Evolutionary conservation across 495 filamentous ascomycete genomes (phyloP).

Genomic region (Acidiella bohemica): DNA sequence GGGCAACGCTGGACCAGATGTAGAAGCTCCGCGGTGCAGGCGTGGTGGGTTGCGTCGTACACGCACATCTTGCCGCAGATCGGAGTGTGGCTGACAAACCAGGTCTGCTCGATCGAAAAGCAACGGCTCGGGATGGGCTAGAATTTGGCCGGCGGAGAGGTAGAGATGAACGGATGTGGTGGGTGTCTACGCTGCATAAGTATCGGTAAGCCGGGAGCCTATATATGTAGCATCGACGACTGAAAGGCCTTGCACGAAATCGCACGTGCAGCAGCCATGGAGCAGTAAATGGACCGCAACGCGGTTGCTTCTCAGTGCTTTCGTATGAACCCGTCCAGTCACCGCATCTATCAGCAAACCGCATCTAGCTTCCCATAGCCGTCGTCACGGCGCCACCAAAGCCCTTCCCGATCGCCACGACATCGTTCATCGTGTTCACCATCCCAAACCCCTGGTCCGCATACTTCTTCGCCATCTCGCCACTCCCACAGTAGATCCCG

Average conservation of each 20-base stretch:
- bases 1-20: background rate
- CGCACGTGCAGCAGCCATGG: too few species aligned
- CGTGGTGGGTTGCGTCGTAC: background rate
- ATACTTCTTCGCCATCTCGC: conserved; percentile 48
- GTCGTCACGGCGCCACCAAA: conserved; percentile 10
- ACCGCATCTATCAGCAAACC: too few species aligned
- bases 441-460: conserved; percentile 64
- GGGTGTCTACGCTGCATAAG: too few species aligned
- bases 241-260: too few species aligned
- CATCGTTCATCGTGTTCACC: conserved; percentile 36
- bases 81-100: background rate
- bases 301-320: conserved; percentile 5
- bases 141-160: background rate
- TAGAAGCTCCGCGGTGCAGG: background rate
- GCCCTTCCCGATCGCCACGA: conserved; percentile 6
- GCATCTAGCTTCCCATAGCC: conserved; percentile 11
- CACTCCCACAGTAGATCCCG: conserved; percentile 63
- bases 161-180: too few species aligned
- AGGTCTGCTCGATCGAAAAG: background rate
- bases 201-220: too few species aligned
- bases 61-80: background rate
- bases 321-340: conserved; percentile 6
- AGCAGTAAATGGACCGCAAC: too few species aligned
- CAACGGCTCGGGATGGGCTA: too few species aligned
- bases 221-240: too few species aligned